Evolutionary conservation across 2,329 filamentous ascomycete genomes (phyloP).

Genomic region (Pestalotiopsis sp.): DNA sequence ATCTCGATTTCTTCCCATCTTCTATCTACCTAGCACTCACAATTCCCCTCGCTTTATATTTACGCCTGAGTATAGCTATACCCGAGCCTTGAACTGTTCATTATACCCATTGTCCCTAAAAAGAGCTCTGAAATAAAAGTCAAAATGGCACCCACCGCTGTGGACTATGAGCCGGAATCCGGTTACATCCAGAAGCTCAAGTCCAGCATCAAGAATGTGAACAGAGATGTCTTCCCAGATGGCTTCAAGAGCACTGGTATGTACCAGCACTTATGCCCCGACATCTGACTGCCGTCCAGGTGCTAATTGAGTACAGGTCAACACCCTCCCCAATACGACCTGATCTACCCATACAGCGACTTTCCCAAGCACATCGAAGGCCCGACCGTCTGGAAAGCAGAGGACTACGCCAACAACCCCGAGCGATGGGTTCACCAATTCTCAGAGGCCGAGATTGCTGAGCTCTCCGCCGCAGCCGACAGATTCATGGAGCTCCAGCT

Average conservation of each 20-base stretch:
- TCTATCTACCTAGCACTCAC: background rate
- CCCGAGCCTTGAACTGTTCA: background rate
- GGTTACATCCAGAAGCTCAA: conserved; percentile 11
- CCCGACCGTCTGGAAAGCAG: conserved; percentile 66
- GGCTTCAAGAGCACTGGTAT: conserved; percentile 11
- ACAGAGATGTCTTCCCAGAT: conserved; percentile 11
- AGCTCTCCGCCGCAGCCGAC: conserved; percentile 64
- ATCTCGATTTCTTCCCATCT: background rate
- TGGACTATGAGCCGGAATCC: conserved; percentile 2
- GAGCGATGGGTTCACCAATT: conserved; percentile 72
- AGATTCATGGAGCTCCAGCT: conserved; percentile 59
- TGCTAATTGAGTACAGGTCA: conserved; percentile 51
- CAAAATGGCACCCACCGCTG: conserved; percentile 12
- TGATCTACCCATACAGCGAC: conserved; percentile 62
- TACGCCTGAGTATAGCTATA: background rate
- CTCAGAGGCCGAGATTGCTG: conserved; percentile 59
- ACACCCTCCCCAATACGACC: conserved; percentile 63
- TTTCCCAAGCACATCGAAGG: conserved; percentile 69
- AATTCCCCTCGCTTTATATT: background rate
- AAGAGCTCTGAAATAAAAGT: background rate
- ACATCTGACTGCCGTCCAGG: background rate
- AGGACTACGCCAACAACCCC: conserved; percentile 61
- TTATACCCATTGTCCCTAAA: background rate
- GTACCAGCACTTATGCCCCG: background rate
- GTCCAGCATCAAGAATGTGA: background rate